Evolutionary conservation across 768 basidiomycete species (phyloP).

Genomic region (Suillus paluster): DNA sequence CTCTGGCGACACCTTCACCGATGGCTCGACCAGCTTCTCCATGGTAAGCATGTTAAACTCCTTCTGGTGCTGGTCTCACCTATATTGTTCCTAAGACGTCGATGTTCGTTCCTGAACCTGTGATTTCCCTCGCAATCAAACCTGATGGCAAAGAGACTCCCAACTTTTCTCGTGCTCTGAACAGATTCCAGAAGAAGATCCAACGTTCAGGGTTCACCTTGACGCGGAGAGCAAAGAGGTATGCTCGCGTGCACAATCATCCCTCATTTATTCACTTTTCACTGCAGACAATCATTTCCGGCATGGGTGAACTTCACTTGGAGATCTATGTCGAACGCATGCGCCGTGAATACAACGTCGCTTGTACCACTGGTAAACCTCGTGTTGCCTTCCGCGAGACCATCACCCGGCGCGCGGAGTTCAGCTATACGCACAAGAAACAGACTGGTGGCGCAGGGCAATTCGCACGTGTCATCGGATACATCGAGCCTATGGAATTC

Average conservation of each 20-base stretch:
- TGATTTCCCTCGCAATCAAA: constrained; percentile 94
- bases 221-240: constrained; percentile 95
- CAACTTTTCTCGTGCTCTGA: constrained; percentile 95
- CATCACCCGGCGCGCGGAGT: constrained; percentile 79
- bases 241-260: constrained; percentile 14
- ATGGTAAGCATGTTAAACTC: constrained; percentile 64
- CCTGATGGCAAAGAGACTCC: constrained; percentile 92
- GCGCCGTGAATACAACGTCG: constrained; percentile 95
- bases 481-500: constrained; percentile 85
- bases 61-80: neutral
- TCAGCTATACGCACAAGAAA: constrained; percentile 96
- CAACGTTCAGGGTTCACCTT: constrained; percentile 97
- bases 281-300: constrained; percentile 92
- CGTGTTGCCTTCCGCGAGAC: constrained; percentile 98
- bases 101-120: constrained; percentile 98
- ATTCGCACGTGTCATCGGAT: constrained; percentile 90
- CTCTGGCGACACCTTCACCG: constrained; percentile 97
- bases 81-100: constrained; percentile 63
- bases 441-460: constrained; percentile 98
- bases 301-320: constrained; percentile 98
- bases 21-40: constrained; percentile 85
- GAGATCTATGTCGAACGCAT: constrained; percentile 99
- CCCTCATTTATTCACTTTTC: constrained; percentile 7
- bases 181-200: constrained; percentile 99
- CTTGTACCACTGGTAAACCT: constrained; percentile 93